Evolutionary conservation across 2,329 filamentous ascomycete species (phyloP).

Genomic region (Trichophyton mentagrophytes): DNA sequence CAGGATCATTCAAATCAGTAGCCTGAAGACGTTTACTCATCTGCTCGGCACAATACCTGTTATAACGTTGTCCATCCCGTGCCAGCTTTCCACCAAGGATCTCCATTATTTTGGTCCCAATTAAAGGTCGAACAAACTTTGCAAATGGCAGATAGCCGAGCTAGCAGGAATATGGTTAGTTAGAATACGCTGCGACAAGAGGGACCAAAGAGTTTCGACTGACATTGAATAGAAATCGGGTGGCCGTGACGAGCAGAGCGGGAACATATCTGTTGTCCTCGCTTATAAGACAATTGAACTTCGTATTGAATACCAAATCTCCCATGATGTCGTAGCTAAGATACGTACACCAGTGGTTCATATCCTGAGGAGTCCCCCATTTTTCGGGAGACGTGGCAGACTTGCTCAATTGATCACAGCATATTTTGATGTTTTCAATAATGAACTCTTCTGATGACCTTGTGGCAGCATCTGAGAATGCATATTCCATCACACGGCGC

Average conservation of each 20-base stretch:
- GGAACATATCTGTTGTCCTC: slow-evolving; percentile 11
- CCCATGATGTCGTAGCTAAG: slow-evolving; percentile 25
- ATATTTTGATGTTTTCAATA: slow-evolving; percentile 8
- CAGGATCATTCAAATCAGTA: slow-evolving; percentile 12
- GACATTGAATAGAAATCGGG: slow-evolving; percentile 13
- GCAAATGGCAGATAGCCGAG: slow-evolving; percentile 10
- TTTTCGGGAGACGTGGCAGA: slow-evolving; percentile 9
- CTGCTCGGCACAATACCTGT: slow-evolving; percentile 19
- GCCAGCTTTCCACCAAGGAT: slow-evolving; percentile 10
- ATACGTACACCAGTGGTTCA: slow-evolving; percentile 19
- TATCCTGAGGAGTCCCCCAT: slow-evolving; percentile 15
- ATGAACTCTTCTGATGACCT: slow-evolving; percentile 12
- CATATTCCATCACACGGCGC: slow-evolving; percentile 17
- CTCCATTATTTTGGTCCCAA: slow-evolving; percentile 8
- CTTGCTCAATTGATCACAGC: slow-evolving; percentile 8
- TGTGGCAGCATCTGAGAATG: slow-evolving; percentile 19
- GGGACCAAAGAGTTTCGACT: neutral
- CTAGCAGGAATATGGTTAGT: slow-evolving; percentile 5
- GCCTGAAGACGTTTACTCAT: slow-evolving; percentile 31
- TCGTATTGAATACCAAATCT: slow-evolving; percentile 23
- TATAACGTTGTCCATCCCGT: slow-evolving; percentile 7
- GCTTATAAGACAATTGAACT: slow-evolving; percentile 20
- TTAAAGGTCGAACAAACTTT: slow-evolving; percentile 7
- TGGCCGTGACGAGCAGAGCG: slow-evolving; percentile 19
- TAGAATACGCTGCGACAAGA: neutral